Percentiles rank a stretch among this genome's conserved stretches.
These are phyloP conservation scores for Vanderwaltozyma verrucispora DNA, from an alignment of 805 yeast species.

Conservation along the genomic window DNA sequence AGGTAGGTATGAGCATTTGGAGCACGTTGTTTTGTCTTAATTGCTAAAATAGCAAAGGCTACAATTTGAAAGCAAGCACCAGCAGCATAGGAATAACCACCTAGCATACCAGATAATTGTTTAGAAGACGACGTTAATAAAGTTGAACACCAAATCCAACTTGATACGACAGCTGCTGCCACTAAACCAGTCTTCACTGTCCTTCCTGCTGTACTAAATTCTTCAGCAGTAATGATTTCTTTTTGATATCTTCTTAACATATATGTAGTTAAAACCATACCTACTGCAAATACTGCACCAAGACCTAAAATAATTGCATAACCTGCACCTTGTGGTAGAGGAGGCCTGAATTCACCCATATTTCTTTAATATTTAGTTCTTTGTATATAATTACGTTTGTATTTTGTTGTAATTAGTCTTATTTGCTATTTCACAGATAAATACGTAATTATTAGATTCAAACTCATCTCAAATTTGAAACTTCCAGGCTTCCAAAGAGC, in stretches of 20 bases:
- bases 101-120: slow-evolving; percentile 66
- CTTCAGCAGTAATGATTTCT: slow-evolving; percentile 87
- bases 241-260: slow-evolving; percentile 68
- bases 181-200: slow-evolving; percentile 76
- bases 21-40: slow-evolving; percentile 79
- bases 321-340: slow-evolving; percentile 69
- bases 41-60: slow-evolving; percentile 76
- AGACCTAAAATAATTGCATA: slow-evolving; percentile 82
- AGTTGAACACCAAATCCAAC: slow-evolving; percentile 94
- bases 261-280: slow-evolving; percentile 69
- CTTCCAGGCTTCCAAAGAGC: too few species aligned
- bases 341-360: slow-evolving; percentile 22
- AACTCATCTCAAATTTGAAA: too few species aligned
- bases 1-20: slow-evolving; percentile 88
- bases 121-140: slow-evolving; percentile 66
- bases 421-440: too few species aligned
- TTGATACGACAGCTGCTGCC: slow-evolving; percentile 82
- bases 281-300: slow-evolving; percentile 68
- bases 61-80: slow-evolving; percentile 90
- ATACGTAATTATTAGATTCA: too few species aligned
- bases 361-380: too few species aligned
- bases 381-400: too few species aligned
- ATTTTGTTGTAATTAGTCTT: too few species aligned
- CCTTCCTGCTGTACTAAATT: slow-evolving; percentile 88
- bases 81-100: slow-evolving; percentile 77